Percentiles rank a stretch among this genome's conserved stretches.
Evolutionary conservation across 2,329 filamentous ascomycete species (phyloP).

Genomic region (Aspergillus sp.): DNA sequence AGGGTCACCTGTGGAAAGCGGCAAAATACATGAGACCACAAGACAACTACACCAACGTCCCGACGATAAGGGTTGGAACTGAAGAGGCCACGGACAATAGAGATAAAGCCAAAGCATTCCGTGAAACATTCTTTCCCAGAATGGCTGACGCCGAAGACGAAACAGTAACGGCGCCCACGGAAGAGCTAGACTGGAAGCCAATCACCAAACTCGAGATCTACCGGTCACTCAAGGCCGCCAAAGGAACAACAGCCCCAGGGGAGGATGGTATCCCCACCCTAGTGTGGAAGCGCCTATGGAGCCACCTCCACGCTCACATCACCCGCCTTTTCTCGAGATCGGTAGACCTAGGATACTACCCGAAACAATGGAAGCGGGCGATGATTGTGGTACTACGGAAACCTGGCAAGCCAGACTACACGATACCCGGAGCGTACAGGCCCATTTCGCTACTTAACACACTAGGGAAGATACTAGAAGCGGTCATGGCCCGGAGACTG

Average conservation of each 20-base stretch:
- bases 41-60: conserved; percentile 18
- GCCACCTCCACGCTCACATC: conserved; percentile 2
- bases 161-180: not conserved
- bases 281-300: conserved; percentile 16
- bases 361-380: conserved; percentile 16
- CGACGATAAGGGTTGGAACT: conserved; percentile 10
- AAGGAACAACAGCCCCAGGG: conserved; percentile 18
- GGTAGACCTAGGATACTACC: conserved; percentile 20
- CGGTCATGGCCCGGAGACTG: conserved; percentile 6
- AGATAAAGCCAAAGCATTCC: conserved; percentile 19
- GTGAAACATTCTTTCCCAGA: conserved; percentile 21
- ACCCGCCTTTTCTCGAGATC: conserved; percentile 15
- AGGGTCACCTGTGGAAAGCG: conserved; percentile 19
- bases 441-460: conserved; percentile 28
- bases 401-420: conserved; percentile 27
- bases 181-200: conserved; percentile 17
- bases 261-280: conserved; percentile 3
- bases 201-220: conserved; percentile 20
- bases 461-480: conserved; percentile 23
- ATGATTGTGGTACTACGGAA: conserved; percentile 26
- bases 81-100: conserved; percentile 18
- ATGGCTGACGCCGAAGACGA: conserved; percentile 4
- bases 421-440: conserved; percentile 20
- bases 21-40: conserved; percentile 15
- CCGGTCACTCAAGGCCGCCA: conserved; percentile 13